Conservation (phyloP, 352 stramenopile species). For the Globisporangium rhizosaccharum region DNA sequence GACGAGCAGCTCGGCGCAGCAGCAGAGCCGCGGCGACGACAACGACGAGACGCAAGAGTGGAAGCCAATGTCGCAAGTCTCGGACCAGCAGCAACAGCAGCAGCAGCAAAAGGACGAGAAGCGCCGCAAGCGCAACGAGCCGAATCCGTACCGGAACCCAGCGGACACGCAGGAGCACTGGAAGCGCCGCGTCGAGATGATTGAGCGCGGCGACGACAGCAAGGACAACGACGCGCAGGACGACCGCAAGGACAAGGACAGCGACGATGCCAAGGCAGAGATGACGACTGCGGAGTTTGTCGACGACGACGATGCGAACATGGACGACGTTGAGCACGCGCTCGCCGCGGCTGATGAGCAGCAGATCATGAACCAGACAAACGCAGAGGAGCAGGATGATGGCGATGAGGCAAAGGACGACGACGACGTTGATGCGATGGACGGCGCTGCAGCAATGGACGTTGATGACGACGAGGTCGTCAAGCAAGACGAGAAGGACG, state of each 20-base stretch:
- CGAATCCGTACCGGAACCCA: conserved; percentile 94
- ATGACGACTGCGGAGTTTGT: conserved; percentile 66
- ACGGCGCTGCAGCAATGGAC: conserved; percentile 54
- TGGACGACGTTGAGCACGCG: conserved; percentile 62
- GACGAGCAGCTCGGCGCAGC: conserved; percentile 43
- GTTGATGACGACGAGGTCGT: conserved; percentile 46
- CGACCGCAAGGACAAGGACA: conserved; percentile 28
- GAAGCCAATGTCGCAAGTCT: conserved; percentile 46
- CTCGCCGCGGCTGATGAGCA: conserved; percentile 64
- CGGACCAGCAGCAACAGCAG: conserved; percentile 27
- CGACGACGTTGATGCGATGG: conserved; percentile 19
- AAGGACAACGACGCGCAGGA: conserved; percentile 38
- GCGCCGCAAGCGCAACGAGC: conserved; percentile 72
- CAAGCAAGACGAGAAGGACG: conserved; percentile 20
- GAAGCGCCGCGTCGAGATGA: conserved; percentile 93
- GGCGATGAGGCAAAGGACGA: conserved; percentile 45
- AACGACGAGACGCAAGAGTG: conserved; percentile 55
- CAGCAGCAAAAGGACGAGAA: conserved; percentile 58
- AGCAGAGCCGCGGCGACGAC: conserved; percentile 46
- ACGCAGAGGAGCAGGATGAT: conserved; percentile 42
- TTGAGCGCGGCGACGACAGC: conserved; percentile 40
- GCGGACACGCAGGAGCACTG: conserved; percentile 96
- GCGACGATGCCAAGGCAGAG: conserved; percentile 22
- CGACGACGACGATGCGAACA: conserved; percentile 55
- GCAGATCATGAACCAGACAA: conserved; percentile 53